Evolutionary conservation across 2,329 filamentous ascomycete species (phyloP).

Genomic region (Stromatinia cepivora): DNA sequence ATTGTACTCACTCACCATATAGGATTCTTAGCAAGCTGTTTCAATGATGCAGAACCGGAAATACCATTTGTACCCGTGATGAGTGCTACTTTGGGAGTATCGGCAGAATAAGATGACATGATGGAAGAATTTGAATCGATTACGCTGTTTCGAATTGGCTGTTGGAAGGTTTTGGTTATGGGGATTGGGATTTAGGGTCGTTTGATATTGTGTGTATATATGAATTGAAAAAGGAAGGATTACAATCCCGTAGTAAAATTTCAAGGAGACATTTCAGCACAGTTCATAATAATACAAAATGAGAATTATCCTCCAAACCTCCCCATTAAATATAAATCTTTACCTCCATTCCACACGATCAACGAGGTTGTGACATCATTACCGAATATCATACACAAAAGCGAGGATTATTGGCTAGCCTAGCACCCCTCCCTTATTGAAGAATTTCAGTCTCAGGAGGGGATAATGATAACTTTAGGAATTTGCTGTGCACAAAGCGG

Average conservation of each 20-base stretch:
- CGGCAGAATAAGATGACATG: not conserved
- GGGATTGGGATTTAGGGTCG: too few relatives aligned
- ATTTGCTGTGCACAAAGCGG: not conserved
- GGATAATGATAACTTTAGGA: not conserved
- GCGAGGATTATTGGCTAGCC: not conserved
- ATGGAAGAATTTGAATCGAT: too few relatives aligned
- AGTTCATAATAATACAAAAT: too few relatives aligned
- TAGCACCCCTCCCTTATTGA: not conserved
- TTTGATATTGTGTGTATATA: too few relatives aligned
- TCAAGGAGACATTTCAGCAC: too few relatives aligned
- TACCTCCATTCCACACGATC: not conserved
- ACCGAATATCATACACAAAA: not conserved
- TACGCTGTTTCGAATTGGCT: too few relatives aligned
- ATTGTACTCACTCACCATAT: not conserved
- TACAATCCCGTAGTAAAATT: too few relatives aligned
- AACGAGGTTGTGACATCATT: not conserved
- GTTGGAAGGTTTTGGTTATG: too few relatives aligned
- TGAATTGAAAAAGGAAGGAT: too few relatives aligned
- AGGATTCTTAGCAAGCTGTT: not conserved
- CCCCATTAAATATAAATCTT: not conserved
- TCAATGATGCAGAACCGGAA: constrained; percentile 10
- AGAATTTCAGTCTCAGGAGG: not conserved
- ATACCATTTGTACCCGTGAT: constrained; percentile 18
- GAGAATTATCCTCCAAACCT: not conserved
- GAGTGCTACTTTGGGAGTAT: constrained; percentile 13